Evolutionary conservation across 495 filamentous ascomycete genomes (phyloP), one percentile per base, ranked within the genome.

Genomic region (Hypoxylon rickii): DNA sequence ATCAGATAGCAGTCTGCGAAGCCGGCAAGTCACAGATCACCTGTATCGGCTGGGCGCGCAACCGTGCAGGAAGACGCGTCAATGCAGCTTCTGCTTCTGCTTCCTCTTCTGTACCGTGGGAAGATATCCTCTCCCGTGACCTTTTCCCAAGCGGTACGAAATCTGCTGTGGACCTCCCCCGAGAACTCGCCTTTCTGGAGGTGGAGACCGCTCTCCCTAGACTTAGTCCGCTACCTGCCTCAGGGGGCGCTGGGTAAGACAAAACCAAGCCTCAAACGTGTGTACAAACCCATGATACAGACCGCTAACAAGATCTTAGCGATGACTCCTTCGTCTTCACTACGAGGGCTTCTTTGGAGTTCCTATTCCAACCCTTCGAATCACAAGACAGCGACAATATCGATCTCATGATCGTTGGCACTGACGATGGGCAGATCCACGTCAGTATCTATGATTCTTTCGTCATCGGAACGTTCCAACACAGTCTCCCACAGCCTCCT

Each of bases 401-500:
- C 7, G 89, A 97, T 73, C 85, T 95, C 11, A 82, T 98, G 51
- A 73, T 96, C 3, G 80, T 89, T 2, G 90, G 87, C 2, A 88
- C 86, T n/a, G 78, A 83, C 50, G 84, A 91, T 64, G 90, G 92
- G 21, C 82, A 76, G n/a, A 79, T 96, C 24, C 86, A 92, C 58
- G 72, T 96, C 21, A 88, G 87, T 49, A 90, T 96, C 44, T 96
- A 95, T 69, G 89, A 96, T 64, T 93, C 88, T 12, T 92, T 97
- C 61, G 79, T 89, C 47, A 88, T 96, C 49, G 91, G 94, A 1
- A 83, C 77, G 15, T 82, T 90, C 44, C 67, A 73, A 5, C 63
- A 84, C 20, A 59, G 68, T 32, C 40, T 65, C n/a, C 55, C 44
- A 39, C 54, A 59, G 44, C 49, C 61, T 29, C 60, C 54, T 24